phyloP scores from a whole-genome alignment of 2,329 filamentous ascomycete species.

The Davidsoniella virescens region DNA sequence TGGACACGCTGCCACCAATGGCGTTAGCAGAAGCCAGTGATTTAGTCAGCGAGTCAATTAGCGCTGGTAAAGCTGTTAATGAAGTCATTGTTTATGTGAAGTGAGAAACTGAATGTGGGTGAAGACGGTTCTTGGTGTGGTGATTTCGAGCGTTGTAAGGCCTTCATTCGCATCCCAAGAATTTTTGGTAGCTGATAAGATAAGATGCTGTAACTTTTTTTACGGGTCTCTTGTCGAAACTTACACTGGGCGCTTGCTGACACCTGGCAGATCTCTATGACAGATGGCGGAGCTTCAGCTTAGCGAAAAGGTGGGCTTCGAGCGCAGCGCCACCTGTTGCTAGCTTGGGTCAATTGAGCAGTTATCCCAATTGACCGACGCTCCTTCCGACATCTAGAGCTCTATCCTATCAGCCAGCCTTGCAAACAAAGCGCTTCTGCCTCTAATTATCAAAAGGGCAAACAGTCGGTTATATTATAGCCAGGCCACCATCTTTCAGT shows the following conservation, averaged over 20 bases:
- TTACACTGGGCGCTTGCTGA: background rate
- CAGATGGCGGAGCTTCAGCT: background rate
- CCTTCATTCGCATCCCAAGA: slow-evolving; percentile 6
- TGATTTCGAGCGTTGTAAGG: background rate
- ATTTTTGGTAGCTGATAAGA: slow-evolving; percentile 9
- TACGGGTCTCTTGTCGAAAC: slow-evolving; percentile 5
- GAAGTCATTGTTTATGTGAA: slow-evolving; percentile 27
- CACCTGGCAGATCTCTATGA: background rate
- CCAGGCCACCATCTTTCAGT: no score
- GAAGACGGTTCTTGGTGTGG: background rate
- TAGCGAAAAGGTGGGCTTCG: background rate
- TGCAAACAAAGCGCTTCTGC: no score
- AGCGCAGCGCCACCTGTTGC: background rate
- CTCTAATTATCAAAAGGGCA: background rate
- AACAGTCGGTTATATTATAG: background rate
- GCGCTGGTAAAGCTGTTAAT: slow-evolving; percentile 30
- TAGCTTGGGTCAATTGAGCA: background rate
- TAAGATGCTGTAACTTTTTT: slow-evolving; percentile 10
- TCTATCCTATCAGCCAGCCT: background rate
- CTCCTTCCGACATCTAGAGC: background rate
- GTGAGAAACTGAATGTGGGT: background rate
- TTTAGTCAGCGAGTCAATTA: slow-evolving; percentile 38
- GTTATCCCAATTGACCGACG: background rate
- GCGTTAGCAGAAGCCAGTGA: slow-evolving; percentile 49
- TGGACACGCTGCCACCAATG: slow-evolving; percentile 43